These are phyloP conservation scores for Cadophora luteo-olivacea DNA, from an alignment of 2,329 filamentous ascomycete genomes.

Conservation along the genomic window DNA sequence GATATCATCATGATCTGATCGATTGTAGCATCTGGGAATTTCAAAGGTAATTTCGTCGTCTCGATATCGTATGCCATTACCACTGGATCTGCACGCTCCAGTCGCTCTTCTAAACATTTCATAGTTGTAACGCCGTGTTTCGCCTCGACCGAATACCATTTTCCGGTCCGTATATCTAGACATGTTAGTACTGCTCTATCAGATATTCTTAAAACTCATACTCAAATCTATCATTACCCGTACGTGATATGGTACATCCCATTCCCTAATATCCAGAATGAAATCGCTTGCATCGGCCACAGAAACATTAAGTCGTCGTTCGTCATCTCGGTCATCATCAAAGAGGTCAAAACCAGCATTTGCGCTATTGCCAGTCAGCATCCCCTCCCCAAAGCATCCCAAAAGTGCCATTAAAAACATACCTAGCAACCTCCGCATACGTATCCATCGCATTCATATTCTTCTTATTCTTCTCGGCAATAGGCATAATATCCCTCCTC, in stretches of 20 bases:
- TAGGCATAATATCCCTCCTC: constrained; percentile 81
- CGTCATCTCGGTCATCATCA: constrained; percentile 83
- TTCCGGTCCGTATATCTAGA: constrained; percentile 89
- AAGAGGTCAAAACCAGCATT: constrained; percentile 93
- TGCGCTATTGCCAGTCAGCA: constrained; percentile 55
- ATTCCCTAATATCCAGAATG: constrained; percentile 98
- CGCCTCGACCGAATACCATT: constrained; percentile 95
- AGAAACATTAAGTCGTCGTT: constrained; percentile 76
- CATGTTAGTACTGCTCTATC: constrained; percentile 30
- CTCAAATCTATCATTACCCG: constrained; percentile 96
- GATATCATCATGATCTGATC: constrained; percentile 99
- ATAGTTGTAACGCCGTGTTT: constrained; percentile 90
- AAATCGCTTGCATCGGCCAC: constrained; percentile 93
- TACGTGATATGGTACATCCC: constrained; percentile 99
- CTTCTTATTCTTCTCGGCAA: constrained; percentile 96
- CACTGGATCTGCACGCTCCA: constrained; percentile 93
- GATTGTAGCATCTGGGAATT: constrained; percentile 92
- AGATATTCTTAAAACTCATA: constrained; percentile 46
- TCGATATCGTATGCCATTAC: constrained; percentile 99
- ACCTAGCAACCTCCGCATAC: constrained; percentile 95
- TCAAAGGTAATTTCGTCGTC: constrained; percentile 92
- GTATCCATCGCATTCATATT: constrained; percentile 97
- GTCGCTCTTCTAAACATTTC: constrained; percentile 82
- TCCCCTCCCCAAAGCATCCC: background rate
- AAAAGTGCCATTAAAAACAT: constrained; percentile 45